A percentile compares a stretch with the other conserved stretches of the same genome.
phyloP scores from a whole-genome alignment of 495 filamentous ascomycete species.

The Sporormia fimetaria region DNA sequence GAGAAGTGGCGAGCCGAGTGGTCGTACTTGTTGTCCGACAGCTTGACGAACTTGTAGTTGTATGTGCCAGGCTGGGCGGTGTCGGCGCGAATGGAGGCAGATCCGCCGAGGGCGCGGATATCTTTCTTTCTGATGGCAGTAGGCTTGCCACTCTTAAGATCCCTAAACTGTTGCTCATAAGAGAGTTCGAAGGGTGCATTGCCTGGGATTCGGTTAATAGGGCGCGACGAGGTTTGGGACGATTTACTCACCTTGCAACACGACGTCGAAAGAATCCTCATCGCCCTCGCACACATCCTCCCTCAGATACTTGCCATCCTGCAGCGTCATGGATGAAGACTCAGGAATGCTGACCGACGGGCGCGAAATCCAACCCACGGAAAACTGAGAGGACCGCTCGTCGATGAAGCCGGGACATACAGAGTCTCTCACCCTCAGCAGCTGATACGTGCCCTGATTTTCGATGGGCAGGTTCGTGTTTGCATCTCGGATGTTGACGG shows the following conservation, averaged over 20 bases:
- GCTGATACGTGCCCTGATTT: conserved; percentile 61
- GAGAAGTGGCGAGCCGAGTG: conserved; percentile 49
- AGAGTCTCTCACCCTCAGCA: conserved; percentile 61
- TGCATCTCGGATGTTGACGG: conserved; percentile 39
- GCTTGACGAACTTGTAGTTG: conserved; percentile 70
- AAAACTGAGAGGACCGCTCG: conserved; percentile 56
- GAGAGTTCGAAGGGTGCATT: conserved; percentile 70
- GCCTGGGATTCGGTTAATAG: conserved; percentile 34
- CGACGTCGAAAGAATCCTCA: conserved; percentile 72
- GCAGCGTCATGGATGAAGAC: conserved; percentile 40
- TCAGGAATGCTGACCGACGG: conserved; percentile 59
- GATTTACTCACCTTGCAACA: conserved; percentile 52
- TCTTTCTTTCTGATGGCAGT: conserved; percentile 43
- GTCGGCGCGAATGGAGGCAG: conserved; percentile 69
- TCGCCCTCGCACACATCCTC: conserved; percentile 89
- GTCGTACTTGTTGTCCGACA: conserved; percentile 76
- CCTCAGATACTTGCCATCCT: conserved; percentile 46
- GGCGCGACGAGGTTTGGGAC: neutral
- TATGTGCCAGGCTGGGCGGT: conserved; percentile 70
- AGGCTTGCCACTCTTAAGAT: conserved; percentile 48
- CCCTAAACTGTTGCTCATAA: conserved; percentile 64
- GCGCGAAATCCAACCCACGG: conserved; percentile 70
- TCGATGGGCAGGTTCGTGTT: conserved; percentile 62
- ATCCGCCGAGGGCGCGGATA: conserved; percentile 57
- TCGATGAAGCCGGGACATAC: conserved; percentile 74